Base-by-base conservation (phyloP, 352 stramenopile species). In the Peronospora tabacina region DNA sequence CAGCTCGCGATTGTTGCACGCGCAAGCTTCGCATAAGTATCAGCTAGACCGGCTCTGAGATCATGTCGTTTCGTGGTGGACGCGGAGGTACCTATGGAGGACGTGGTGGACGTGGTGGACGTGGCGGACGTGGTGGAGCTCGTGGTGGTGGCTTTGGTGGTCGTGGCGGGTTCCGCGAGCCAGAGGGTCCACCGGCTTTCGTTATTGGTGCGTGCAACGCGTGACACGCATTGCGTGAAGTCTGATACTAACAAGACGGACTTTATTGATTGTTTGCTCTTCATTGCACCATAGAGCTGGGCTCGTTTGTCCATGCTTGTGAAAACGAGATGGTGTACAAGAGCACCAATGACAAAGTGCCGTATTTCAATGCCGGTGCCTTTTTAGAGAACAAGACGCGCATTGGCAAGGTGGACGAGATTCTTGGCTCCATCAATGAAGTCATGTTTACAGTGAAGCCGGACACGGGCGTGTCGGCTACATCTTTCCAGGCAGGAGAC, bases 311-410 rank as follows among this genome's bases (percentile, higher is more conserved):
- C 56, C 96, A 99, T 74, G 81, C 95, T 53, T 97, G 89, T 52
- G 96, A 99, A 79, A 94, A 95, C 47, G 95, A 99, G 70, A 91
- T 99, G 75, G 86, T 99, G 24, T 98, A 94, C 76, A 97, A 97
- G 75, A 96, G 95, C 65, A 98, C 87, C 30, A 87, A 98, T 59
- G 61, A 89, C 50, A 96, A 94, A 70, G 85, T 99, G 54, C 96
- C 96, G 19, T 98, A 99, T 71, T 99, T 99, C 61, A 99, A 99
- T 66, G 96, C 96, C 17, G 90, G 87, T 39, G 83, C 97, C 17
- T 99, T 97, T 81, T 77, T 98, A 3, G 93, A 99, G 66, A 99
- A 98, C 81, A 99, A 98, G 78, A 97, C 91, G 54, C 96, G 97
- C 64, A 98, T 99, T 57, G 96, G 96, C 55, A 99, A 99, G 68